phyloP scores from a whole-genome alignment of 192 early-diverging fungal species.

The Gigaspora rosea region DNA sequence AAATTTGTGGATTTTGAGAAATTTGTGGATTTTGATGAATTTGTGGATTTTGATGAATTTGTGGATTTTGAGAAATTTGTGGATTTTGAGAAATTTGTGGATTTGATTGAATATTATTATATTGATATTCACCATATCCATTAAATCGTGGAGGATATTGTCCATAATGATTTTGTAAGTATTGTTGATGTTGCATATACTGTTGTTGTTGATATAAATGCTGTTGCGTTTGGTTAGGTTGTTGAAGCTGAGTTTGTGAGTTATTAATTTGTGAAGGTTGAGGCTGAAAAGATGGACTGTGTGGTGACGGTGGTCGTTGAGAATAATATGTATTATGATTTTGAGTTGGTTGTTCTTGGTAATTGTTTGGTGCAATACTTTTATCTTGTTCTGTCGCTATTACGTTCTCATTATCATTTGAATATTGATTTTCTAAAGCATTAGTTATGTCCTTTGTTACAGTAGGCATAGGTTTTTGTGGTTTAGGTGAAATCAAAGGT shows the following conservation, averaged over 20 bases:
- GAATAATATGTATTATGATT: not conserved
- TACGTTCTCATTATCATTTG: not conserved
- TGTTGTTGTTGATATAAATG: constrained; percentile 1
- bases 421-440: constrained; percentile 20
- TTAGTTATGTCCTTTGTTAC: constrained; percentile 15
- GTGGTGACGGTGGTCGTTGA: not conserved
- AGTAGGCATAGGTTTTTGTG: constrained; percentile 25
- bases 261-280: not conserved
- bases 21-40: too few relatives aligned
- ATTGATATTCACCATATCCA: not conserved
- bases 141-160: not conserved
- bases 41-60: too few relatives aligned
- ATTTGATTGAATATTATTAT: not conserved
- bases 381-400: not conserved
- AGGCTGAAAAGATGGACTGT: not conserved
- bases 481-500: constrained; percentile 25
- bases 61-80: too few relatives aligned
- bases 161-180: not conserved
- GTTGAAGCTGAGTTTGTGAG: not conserved
- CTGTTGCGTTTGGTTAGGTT: not conserved
- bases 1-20: too few relatives aligned
- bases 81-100: not conserved
- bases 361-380: not conserved
- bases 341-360: not conserved
- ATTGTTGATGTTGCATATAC: not conserved